phyloP scores from a whole-genome alignment of 768 basidiomycete species.

The Ephemerocybe angulata region DNA sequence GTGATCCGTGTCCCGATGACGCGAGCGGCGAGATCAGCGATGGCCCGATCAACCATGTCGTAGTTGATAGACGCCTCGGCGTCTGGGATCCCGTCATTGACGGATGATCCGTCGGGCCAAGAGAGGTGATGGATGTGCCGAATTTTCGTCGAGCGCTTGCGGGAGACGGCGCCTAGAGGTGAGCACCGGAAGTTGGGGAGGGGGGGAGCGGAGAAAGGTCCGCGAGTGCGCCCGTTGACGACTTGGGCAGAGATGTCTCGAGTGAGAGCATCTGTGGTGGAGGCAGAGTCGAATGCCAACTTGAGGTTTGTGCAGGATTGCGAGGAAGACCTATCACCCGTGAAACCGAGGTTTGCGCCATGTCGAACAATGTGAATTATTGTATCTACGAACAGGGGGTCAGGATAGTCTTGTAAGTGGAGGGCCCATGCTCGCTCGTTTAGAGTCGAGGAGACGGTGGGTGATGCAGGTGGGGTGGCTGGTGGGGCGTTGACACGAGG shows the following conservation, averaged over 20 bases:
- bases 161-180: conserved; percentile 20
- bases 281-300: conserved; percentile 17
- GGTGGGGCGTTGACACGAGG: conserved; percentile 15
- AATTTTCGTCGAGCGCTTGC: conserved; percentile 19
- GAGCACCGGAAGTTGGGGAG: conserved; percentile 19
- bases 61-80: conserved; percentile 25
- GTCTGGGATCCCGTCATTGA: conserved; percentile 30
- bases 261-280: not conserved
- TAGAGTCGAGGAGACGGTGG: conserved; percentile 14
- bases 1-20: conserved; percentile 22
- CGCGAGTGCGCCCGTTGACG: conserved; percentile 9
- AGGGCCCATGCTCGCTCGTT: not conserved
- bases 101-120: conserved; percentile 22
- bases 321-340: conserved; percentile 5
- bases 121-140: conserved; percentile 20
- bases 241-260: not conserved
- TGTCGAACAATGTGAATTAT: conserved; percentile 23
- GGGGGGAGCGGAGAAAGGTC: conserved; percentile 19
- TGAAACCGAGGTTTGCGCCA: conserved; percentile 25
- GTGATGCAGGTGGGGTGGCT: not conserved
- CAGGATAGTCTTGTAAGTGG: not conserved
- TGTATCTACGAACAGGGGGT: conserved; percentile 19
- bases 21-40: conserved; percentile 20
- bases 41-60: conserved; percentile 21
- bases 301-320: conserved; percentile 23